These are phyloP conservation scores for Huiozyma sinensis DNA, from an alignment of 805 yeast genomes.

Conservation along the genomic window DNA sequence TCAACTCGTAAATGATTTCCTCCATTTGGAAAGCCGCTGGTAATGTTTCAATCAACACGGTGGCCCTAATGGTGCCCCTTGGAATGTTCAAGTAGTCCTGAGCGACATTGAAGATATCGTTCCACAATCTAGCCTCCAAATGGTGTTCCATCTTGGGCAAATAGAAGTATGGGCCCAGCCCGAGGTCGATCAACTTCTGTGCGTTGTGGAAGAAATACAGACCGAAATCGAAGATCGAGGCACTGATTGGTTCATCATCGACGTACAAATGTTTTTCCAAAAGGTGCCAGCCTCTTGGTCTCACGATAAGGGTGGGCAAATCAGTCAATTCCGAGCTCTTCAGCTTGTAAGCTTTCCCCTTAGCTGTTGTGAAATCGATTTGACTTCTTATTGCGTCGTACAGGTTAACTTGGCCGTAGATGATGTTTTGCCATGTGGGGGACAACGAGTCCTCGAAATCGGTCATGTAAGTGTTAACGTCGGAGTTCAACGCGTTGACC, in stretches of 20 bases:
- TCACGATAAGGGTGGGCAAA: constrained; percentile 64
- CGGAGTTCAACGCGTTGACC: constrained; percentile 68
- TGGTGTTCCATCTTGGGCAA: constrained; percentile 83
- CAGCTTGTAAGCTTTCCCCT: constrained; percentile 36
- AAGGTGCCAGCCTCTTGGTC: constrained; percentile 88
- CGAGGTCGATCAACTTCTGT: constrained; percentile 44
- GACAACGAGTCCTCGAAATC: constrained; percentile 80
- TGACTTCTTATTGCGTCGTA: constrained; percentile 67
- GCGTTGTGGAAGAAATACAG: constrained; percentile 71
- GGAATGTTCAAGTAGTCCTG: constrained; percentile 61
- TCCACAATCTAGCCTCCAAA: constrained; percentile 75
- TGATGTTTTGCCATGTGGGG: constrained; percentile 73
- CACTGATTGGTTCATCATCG: constrained; percentile 69
- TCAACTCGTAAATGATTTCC: constrained; percentile 66
- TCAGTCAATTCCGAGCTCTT: constrained; percentile 31
- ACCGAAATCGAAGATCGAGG: constrained; percentile 72
- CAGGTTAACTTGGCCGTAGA: constrained; percentile 72
- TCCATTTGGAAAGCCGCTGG: constrained; percentile 85
- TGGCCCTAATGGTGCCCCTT: constrained; percentile 72
- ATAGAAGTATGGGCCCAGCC: constrained; percentile 74
- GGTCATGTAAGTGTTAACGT: constrained; percentile 75
- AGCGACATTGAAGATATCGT: constrained; percentile 64
- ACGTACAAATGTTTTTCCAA: constrained; percentile 59
- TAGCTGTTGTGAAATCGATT: constrained; percentile 38
- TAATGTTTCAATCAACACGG: constrained; percentile 71